Base-by-base conservation (phyloP, 306 rosid genomes). In the Benincasa hispida region DNA sequence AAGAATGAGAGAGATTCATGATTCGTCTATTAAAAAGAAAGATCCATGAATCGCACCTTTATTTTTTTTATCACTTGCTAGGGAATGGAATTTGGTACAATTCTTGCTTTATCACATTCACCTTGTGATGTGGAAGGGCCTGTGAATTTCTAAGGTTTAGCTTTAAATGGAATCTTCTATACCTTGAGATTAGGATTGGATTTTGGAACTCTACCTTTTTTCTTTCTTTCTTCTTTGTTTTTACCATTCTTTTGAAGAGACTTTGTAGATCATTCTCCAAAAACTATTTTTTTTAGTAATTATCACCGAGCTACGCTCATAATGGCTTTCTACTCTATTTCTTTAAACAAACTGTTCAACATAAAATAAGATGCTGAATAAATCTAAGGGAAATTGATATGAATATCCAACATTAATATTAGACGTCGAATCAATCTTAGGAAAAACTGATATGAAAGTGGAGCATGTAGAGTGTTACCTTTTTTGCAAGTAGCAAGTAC, bases 71-170 rank as follows among this genome's bases (percentile, higher is more conserved):
- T 50, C 27, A 15, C 37, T 7, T 50, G 11, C 42, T 28, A 18
- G 60, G 22, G 76, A 72, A 72, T 72, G 60, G 42, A 72, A 70
- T 70, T 70, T 15, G 39, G 76, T 25, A 70, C 37, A 25, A 47
- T 21, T 25, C 41, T 70, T 70, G 58, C 76, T 70, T 72, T 72
- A 72, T 72, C 76, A 48, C 25, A 47, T 45, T 72, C 76, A 48
- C 18, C 34, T 67, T 67, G 15, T 72, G 58, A 72, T 27, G 58
- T 15, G 34, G 56, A 69, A 45, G 37, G 41, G 42, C 35, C 39
- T 9, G 51, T 45, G 59, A 42, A 72, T 47, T 27, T 72, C 15
- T 25, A 11, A 60, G 69, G 34, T 56, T 24, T 15, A 47, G 41
- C 39, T 70, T 70, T 11, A 13, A 24, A 41, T 15, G 21, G 45